Percentiles rank a stretch among this genome's conserved stretches.
phyloP scores from a whole-genome alignment of 2,329 filamentous ascomycete species.

The Arthrobotrys pseudoclavata region DNA sequence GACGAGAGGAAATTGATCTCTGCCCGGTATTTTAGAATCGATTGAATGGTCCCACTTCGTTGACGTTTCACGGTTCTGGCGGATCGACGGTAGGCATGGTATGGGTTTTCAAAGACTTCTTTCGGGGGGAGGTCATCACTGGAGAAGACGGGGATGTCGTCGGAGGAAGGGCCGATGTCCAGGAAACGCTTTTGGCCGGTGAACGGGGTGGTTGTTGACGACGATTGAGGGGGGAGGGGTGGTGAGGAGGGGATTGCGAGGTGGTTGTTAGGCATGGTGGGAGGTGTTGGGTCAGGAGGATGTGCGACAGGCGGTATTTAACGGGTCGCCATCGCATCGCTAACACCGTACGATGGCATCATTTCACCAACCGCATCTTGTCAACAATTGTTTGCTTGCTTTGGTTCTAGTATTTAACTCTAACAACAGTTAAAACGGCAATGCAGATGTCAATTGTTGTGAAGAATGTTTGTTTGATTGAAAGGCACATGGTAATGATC shows the following conservation, averaged over 20 bases:
- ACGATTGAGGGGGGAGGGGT: conserved; percentile 19
- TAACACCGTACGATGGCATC: no score
- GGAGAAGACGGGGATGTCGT: conserved; percentile 53
- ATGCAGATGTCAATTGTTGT: background rate
- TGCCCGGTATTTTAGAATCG: conserved; percentile 9
- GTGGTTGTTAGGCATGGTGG: conserved; percentile 15
- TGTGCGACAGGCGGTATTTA: background rate
- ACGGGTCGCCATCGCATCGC: no score
- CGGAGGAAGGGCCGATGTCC: conserved; percentile 45
- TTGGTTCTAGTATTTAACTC: no score
- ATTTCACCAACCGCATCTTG: background rate
- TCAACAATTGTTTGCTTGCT: no score
- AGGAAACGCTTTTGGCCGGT: conserved; percentile 48
- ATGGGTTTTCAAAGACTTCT: conserved; percentile 43
- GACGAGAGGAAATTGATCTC: conserved; percentile 16
- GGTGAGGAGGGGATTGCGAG: conserved; percentile 30
- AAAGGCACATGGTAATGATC: background rate
- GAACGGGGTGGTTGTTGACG: background rate
- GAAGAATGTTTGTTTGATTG: background rate
- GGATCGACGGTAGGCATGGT: conserved; percentile 35
- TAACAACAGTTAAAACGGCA: background rate
- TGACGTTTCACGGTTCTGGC: conserved; percentile 31
- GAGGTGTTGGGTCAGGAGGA: background rate
- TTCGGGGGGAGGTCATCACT: conserved; percentile 51
- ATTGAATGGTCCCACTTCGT: conserved; percentile 17